Base-by-base conservation (phyloP, 2,329 filamentous ascomycete species). In the Sphaerostilbella broomeana region DNA sequence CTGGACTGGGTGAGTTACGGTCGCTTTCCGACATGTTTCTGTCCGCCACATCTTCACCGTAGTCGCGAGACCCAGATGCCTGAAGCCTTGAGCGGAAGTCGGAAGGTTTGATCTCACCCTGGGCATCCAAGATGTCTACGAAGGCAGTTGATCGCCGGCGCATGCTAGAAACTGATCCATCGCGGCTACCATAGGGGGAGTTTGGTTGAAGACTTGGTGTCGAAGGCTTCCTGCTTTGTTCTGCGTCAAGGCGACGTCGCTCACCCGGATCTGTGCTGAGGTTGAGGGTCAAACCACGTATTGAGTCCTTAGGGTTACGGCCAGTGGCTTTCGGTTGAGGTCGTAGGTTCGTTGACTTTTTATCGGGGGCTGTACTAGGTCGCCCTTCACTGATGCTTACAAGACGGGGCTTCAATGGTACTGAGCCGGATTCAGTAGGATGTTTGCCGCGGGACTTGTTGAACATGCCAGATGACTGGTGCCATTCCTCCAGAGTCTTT, bases 41-140 rank as follows among this genome's bases (percentile, higher is more conserved):
- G 47, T 80, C 75, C 2, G 76, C 77, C 2, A 81, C 75, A 51
- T 81, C 77, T 52, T 83, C 79, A n/a, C 72, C 77, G 47, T 77
- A 80, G 35, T 74, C 69, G 29, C 67, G 64, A 0, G 63, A 60
- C 2, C 75, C 75, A 1, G 71, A 53, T 1, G 75, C 73, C 39
- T 67, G 56, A 3, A 77, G 49, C 12, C 73, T 64, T 8, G 61
- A 60, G 33, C 60, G 59, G 47, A 77, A 77, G 43, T 74, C 64
- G 2, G 63, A 58, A 0, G 68, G 65, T 19, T 56, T 67, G 26
- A 79, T 61, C 18, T 64, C 69, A 1, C 72, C 72, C 43, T 75
- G 71, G 0, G 75, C 76, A 46, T 80, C 77, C 3, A 80, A 61
- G 1, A 81, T 54, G 46, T 80, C 75, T 32, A 79, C 65, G 40